These are phyloP conservation scores for Backusella macrospora DNA, from an alignment of 192 early-diverging fungal species.

Conservation along the genomic window DNA sequence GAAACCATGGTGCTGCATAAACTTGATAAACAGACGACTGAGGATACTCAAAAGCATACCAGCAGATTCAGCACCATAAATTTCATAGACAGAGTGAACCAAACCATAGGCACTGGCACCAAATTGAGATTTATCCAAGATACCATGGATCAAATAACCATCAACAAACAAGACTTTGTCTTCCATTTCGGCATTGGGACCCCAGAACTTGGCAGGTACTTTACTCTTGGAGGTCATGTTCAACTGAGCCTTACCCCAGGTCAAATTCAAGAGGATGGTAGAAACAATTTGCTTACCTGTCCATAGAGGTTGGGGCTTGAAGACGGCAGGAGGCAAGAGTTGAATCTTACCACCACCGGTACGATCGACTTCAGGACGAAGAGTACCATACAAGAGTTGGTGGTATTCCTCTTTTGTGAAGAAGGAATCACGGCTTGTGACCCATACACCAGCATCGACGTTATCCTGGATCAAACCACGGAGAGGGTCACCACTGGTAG, in stretches of 20 bases:
- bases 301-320: slow-evolving; percentile 88
- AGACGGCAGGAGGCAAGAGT: slow-evolving; percentile 85
- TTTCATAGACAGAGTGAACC: slow-evolving; percentile 94
- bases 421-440: slow-evolving; percentile 87
- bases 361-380: slow-evolving; percentile 78
- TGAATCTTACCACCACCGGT: slow-evolving; percentile 77
- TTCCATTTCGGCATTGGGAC: slow-evolving; percentile 76
- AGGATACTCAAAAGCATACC: slow-evolving; percentile 90
- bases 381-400: slow-evolving; percentile 88
- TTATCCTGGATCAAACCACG: slow-evolving; percentile 99
- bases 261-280: slow-evolving; percentile 91
- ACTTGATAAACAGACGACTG: slow-evolving; percentile 87
- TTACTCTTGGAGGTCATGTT: slow-evolving; percentile 83
- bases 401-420: slow-evolving; percentile 89
- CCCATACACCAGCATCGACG: slow-evolving; percentile 94
- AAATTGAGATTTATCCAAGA: slow-evolving; percentile 97
- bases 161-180: slow-evolving; percentile 84
- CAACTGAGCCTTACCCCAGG: slow-evolving; percentile 89
- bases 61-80: slow-evolving; percentile 88
- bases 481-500: slow-evolving; percentile 95
- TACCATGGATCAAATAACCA: slow-evolving; percentile 88
- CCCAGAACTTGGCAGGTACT: slow-evolving; percentile 89
- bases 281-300: slow-evolving; percentile 98
- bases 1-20: slow-evolving; percentile 89
- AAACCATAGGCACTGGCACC: slow-evolving; percentile 91